These are phyloP conservation scores for Leishmania lainsoni DNA, from an alignment of 208 protist genomes.

Conservation along the genomic window DNA sequence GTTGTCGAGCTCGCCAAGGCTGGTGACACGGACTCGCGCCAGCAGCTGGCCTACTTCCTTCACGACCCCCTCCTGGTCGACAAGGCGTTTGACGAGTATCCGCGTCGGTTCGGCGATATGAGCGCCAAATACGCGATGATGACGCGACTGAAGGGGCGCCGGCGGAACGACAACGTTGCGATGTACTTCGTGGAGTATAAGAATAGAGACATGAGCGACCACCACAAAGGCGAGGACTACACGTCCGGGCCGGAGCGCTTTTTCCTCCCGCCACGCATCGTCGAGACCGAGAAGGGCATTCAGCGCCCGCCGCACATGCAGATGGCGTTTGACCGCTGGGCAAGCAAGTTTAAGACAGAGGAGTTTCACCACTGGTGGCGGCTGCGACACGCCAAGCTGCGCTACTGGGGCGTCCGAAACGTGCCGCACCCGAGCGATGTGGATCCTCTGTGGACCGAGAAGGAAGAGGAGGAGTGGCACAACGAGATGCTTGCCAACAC, in stretches of 20 bases:
- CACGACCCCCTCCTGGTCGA: conserved; percentile 91
- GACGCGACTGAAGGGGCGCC: conserved; percentile 75
- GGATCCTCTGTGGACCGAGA: conserved; percentile 90
- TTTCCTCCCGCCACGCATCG: conserved; percentile 86
- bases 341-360: conserved; percentile 92
- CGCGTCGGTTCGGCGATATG: conserved; percentile 84
- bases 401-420: conserved; percentile 91
- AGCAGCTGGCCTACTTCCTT: conserved; percentile 90
- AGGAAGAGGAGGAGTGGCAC: conserved; percentile 93
- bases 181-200: conserved; percentile 94
- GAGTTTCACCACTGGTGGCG: conserved; percentile 94
- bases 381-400: conserved; percentile 88
- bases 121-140: conserved; percentile 88
- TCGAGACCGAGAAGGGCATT: conserved; percentile 90
- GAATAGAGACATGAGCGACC: conserved; percentile 87
- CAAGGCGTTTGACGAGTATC: conserved; percentile 93
- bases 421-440: conserved; percentile 92
- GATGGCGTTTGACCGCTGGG: conserved; percentile 93
- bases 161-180: conserved; percentile 68
- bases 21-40: conserved; percentile 87
- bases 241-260: conserved; percentile 81
- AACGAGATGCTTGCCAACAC: conserved; percentile 90
- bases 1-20: conserved; percentile 89
- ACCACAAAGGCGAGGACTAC: conserved; percentile 93
- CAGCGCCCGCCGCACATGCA: conserved; percentile 92